A percentile compares a stretch with the other conserved stretches of the same genome.
phyloP scores from a whole-genome alignment of 768 basidiomycete species.

The Lenzites betulinus region DNA sequence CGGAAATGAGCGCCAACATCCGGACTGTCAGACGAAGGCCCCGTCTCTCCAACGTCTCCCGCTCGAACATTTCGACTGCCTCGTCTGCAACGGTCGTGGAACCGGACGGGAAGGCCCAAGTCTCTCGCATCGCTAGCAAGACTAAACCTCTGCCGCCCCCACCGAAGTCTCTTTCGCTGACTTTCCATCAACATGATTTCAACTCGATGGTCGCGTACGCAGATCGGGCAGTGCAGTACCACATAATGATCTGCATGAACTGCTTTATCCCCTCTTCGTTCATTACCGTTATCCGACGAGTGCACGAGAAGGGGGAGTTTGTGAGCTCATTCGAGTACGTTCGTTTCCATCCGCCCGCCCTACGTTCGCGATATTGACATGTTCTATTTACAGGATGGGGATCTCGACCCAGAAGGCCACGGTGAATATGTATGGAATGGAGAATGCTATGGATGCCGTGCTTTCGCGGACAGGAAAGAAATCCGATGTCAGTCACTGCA shows the following conservation, averaged over 20 bases:
- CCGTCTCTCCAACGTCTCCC: conserved; percentile 1
- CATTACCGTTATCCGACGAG: conserved; percentile 46
- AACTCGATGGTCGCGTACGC: conserved; percentile 25
- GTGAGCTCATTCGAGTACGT: conserved; percentile 53
- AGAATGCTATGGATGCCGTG: conserved; percentile 23
- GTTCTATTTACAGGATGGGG: conserved; percentile 24
- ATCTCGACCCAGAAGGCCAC: conserved; percentile 22
- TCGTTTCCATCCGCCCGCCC: background rate
- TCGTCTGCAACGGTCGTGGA: conserved; percentile 3
- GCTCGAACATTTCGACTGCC: background rate
- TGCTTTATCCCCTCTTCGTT: conserved; percentile 52
- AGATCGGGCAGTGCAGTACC: conserved; percentile 35
- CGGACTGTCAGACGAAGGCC: conserved; percentile 9
- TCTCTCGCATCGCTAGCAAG: background rate
- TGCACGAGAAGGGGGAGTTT: conserved; percentile 43
- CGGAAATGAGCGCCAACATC: background rate
- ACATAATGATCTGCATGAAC: conserved; percentile 49
- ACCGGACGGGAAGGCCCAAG: background rate
- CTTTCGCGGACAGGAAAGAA: conserved; percentile 20
- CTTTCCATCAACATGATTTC: conserved; percentile 21
- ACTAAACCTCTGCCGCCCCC: background rate
- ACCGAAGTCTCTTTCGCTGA: conserved; percentile 10
- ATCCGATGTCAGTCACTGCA: conserved; percentile 17
- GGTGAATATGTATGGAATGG: conserved; percentile 22
- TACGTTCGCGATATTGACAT: too few relatives aligned